Evolutionary conservation across 2,329 filamentous ascomycete genomes (phyloP), one percentile per base, ranked within the genome.

Genomic region (Seiridium unicorne): DNA sequence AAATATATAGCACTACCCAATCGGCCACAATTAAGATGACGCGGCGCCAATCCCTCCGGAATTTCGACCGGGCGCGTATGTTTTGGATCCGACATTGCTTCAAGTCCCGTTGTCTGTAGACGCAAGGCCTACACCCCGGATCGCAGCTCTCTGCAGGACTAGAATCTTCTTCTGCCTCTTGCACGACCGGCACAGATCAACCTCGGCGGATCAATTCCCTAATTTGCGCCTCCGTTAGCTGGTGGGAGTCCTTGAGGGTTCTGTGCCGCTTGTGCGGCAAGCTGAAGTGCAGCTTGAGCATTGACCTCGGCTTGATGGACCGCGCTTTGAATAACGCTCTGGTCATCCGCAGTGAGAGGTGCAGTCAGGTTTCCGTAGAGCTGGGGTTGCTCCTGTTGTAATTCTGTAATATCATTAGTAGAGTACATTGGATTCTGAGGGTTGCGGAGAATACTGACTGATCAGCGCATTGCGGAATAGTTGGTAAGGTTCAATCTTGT

Each of bases 401-500:
- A 85, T 75, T 86, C 93, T 96, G 72, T 54, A 57, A 56, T 32
- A 38, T 49, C 57, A 42, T 72, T 64, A 68, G 69, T 26, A 26
- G 18, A 26, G 18, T 26, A 26, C 75, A 61, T 76, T 73, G 2
- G 11, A 4, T 55, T 9, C 11, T 4, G 13, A 5, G 5, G 38
- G 38, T 13, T 42, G 26, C 18, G 18, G 11, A 18, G 38, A 32
- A 18, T 32, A 86, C 91, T 76, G 87, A 97, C 93, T 90, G 71
- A 94, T 76, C 66, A 98, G 80, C 18, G 91, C 89, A 63, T 85
- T 82, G 73, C 92, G 90, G 84, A 99, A 97, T 63, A 97, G 81
- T 72, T 89, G 85, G 71, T 99, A 99, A 2, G 94, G 93, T 77
- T 99, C 95, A 63, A 99, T 84, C 78, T 95, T 95, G 76, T 99